These are phyloP conservation scores for Dalbergia cochinchinensis DNA, from an alignment of 306 rosid genomes.

Conservation along the genomic window DNA sequence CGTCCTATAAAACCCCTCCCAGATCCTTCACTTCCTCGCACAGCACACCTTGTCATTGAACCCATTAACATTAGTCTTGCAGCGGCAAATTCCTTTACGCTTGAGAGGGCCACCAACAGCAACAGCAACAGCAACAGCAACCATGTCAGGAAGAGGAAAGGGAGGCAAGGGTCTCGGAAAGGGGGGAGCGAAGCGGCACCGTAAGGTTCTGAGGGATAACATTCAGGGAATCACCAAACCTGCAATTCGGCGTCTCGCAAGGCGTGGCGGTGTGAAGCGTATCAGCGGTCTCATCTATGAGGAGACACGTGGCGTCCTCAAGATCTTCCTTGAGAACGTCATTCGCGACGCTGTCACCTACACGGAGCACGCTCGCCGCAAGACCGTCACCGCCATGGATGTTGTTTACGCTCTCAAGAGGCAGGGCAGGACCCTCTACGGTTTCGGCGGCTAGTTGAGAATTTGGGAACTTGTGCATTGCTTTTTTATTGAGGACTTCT, in stretches of 20 bases:
- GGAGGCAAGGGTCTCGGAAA: conserved; percentile 71
- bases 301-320: conserved; percentile 68
- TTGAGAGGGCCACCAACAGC: no score
- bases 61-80: background rate
- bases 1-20: background rate
- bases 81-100: background rate
- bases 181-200: conserved; percentile 75
- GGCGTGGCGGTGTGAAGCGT: conserved; percentile 71
- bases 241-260: conserved; percentile 62
- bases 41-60: background rate
- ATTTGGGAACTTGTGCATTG: background rate
- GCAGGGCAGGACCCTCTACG: conserved; percentile 71
- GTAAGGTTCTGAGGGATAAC: conserved; percentile 71
- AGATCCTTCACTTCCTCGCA: background rate
- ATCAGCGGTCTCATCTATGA: conserved; percentile 69
- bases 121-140: no score
- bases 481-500: background rate
- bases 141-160: conserved; percentile 77
- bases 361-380: conserved; percentile 71
- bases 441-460: conserved; percentile 56
- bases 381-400: conserved; percentile 71
- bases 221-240: conserved; percentile 73
- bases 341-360: conserved; percentile 69
- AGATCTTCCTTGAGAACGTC: conserved; percentile 66
- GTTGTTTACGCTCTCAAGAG: conserved; percentile 71